Evolutionary conservation across 2,329 filamentous ascomycete species (phyloP).

Genomic region (Plectosphaerella sp.): DNA sequence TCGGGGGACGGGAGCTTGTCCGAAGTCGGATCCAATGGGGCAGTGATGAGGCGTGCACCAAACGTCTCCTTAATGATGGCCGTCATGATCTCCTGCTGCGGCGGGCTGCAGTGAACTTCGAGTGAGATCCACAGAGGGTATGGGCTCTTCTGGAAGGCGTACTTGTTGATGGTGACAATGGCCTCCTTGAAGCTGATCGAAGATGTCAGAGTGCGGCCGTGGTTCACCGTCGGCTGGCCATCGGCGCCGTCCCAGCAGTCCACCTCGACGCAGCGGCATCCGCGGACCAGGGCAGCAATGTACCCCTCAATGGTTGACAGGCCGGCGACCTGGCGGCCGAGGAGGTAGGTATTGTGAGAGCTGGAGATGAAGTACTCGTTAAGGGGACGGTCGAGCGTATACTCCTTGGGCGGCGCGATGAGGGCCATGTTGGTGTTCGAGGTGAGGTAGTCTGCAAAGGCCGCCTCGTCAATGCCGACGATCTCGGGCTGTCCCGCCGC

Average conservation of each 20-base stretch:
- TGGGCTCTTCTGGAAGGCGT: conserved; percentile 81
- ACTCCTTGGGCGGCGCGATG: conserved; percentile 53
- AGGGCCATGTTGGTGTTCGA: conserved; percentile 71
- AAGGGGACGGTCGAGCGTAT: conserved; percentile 72
- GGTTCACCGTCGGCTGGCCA: conserved; percentile 82
- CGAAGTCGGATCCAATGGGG: conserved; percentile 66
- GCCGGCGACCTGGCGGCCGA: conserved; percentile 85
- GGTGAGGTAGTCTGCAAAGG: conserved; percentile 72
- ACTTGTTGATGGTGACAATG: conserved; percentile 89
- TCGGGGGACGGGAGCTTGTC: conserved; percentile 78
- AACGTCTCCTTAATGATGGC: conserved; percentile 84
- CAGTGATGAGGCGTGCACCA: conserved; percentile 70
- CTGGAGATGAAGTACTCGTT: conserved; percentile 98
- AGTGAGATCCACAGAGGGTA: conserved; percentile 93
- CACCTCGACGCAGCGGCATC: conserved; percentile 93
- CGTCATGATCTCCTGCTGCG: conserved; percentile 85
- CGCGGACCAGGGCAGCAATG: conserved; percentile 79
- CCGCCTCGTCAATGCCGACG: conserved; percentile 68
- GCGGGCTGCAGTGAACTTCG: conserved; percentile 84
- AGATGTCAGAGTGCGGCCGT: conserved; percentile 84
- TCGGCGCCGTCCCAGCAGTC: conserved; percentile 96
- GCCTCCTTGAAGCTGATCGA: conserved; percentile 88
- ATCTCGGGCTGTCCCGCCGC: conserved; percentile 36
- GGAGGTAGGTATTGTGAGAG: conserved; percentile 96
- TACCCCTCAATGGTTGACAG: conserved; percentile 94